Percentiles rank a stretch among this genome's conserved stretches.
Evolutionary conservation across 805 yeast genomes (phyloP).

Genomic region (Saccharomyces cerevisiae): DNA sequence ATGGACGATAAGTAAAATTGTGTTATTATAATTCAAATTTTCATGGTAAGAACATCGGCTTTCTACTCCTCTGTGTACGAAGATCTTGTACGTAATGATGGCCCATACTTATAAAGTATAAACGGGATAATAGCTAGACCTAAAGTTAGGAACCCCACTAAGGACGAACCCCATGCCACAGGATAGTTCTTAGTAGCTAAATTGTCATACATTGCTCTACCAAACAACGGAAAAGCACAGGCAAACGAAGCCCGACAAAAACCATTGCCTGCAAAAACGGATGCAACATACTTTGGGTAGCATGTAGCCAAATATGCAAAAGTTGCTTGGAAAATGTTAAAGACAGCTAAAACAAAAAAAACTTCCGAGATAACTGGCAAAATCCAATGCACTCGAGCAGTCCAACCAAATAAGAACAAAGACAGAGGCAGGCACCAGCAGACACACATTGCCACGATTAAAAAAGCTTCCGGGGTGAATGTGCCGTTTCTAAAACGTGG

Average conservation of each 20-base stretch:
- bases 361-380: slow-evolving; percentile 39
- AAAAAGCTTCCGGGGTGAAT: slow-evolving; percentile 36
- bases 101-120: slow-evolving; percentile 37
- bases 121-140: slow-evolving; percentile 43
- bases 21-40: too few relatives aligned
- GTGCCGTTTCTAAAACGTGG: slow-evolving; percentile 22
- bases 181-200: slow-evolving; percentile 44
- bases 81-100: slow-evolving; percentile 38
- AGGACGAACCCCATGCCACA: slow-evolving; percentile 50
- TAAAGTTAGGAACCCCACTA: slow-evolving; percentile 39
- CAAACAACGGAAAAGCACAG: slow-evolving; percentile 58
- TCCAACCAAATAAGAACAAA: slow-evolving; percentile 45
- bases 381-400: slow-evolving; percentile 43
- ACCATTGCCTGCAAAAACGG: slow-evolving; percentile 52
- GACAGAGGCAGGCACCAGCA: slow-evolving; percentile 37
- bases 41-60: not conserved
- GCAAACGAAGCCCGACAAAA: slow-evolving; percentile 45
- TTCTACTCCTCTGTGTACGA: slow-evolving; percentile 27
- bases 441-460: slow-evolving; percentile 37
- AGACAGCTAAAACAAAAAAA: slow-evolving; percentile 34
- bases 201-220: slow-evolving; percentile 48
- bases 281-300: slow-evolving; percentile 44
- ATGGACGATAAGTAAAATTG: not conserved
- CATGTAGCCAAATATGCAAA: slow-evolving; percentile 43
- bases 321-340: slow-evolving; percentile 43